Evolutionary conservation across 805 yeast genomes (phyloP), one percentile per base, ranked within the genome.

Genomic region (Candida maltosa): DNA sequence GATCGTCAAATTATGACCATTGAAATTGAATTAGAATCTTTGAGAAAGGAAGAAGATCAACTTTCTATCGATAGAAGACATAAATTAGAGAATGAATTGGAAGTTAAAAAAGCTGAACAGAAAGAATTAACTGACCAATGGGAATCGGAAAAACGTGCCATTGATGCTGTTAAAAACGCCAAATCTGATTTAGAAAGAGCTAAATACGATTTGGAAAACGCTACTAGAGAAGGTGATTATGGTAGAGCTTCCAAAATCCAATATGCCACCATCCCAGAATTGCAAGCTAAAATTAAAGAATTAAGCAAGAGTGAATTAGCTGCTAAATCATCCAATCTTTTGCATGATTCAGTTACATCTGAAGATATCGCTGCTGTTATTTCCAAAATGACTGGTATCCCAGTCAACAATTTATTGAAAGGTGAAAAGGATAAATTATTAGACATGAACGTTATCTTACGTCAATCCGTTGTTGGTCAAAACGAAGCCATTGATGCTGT

Each of bases 341-440:
- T 87, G 14, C 97, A 91, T 59, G 98, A 93, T 47, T 78, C 95
- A 0, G 97, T 91, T 4, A 85, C 96, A 0, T 75, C 95, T 2
- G 95, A 89, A 46, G 98, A 91, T 59, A 93, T 91, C 47, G 94
- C 97, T 0, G 73, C 79, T 41, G 98, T 91, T 5, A 84, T 91
- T 9, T 83, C 95, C 10, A 80, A 87, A 45, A 88, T 93, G 83
- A 91, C 98, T 0, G 97, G 97, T 25, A 88, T 91, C 29, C 98
- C 98, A 5, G 86, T 87, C 16, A 87, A 81, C 47, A 85, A 88
- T 21, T 78, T 91, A 47, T 73, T 93, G 81, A 85, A 85, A 58
- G 97, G 97, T 31, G 98, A 91, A 55, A 87, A 87, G 62, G 97
- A 91, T 54, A 83, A 89, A 56, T 70, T 91, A 35, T 58, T 91